These are phyloP conservation scores for Scytalidium lignicola DNA, from an alignment of 2,329 filamentous ascomycete species.

Conservation along the genomic window DNA sequence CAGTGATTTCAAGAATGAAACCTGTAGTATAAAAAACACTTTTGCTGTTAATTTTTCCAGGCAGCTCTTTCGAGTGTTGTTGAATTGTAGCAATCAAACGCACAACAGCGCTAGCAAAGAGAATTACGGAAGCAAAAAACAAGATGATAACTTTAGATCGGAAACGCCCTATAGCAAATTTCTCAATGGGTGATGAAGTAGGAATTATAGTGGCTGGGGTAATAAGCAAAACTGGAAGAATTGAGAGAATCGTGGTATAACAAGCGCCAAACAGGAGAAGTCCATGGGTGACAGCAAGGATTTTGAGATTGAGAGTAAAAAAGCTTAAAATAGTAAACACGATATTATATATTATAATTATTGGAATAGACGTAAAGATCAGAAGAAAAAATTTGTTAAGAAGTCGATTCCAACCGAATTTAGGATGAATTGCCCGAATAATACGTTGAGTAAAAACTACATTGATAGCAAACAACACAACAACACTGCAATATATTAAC, in stretches of 20 bases:
- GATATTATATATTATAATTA: constrained; percentile 62
- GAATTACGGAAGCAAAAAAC: constrained; percentile 48
- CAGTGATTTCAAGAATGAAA: constrained; percentile 67
- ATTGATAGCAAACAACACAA: constrained; percentile 74
- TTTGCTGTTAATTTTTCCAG: constrained; percentile 44
- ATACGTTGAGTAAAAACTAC: constrained; percentile 71
- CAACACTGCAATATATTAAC: constrained; percentile 33
- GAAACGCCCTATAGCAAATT: constrained; percentile 63
- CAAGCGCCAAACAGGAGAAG: constrained; percentile 9
- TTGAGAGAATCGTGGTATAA: constrained; percentile 33
- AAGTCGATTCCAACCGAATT: constrained; percentile 59
- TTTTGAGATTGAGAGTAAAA: constrained; percentile 53
- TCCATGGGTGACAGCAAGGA: constrained; percentile 37
- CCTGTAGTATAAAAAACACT: constrained; percentile 75
- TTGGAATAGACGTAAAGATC: constrained; percentile 52
- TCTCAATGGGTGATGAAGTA: constrained; percentile 39
- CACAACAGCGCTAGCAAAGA: constrained; percentile 58
- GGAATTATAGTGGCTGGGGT: constrained; percentile 47
- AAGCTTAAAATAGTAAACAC: constrained; percentile 55
- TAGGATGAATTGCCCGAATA: constrained; percentile 65
- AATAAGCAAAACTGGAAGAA: constrained; percentile 60
- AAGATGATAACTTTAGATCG: constrained; percentile 62
- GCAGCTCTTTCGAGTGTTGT: constrained; percentile 3
- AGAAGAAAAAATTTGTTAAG: constrained; percentile 47
- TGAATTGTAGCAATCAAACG: constrained; percentile 54